Percentiles rank a stretch among this genome's conserved stretches.
Conservation (phyloP, 1,139 yeast genomes). For the Hemisphaericaspora xylofermentans region DNA sequence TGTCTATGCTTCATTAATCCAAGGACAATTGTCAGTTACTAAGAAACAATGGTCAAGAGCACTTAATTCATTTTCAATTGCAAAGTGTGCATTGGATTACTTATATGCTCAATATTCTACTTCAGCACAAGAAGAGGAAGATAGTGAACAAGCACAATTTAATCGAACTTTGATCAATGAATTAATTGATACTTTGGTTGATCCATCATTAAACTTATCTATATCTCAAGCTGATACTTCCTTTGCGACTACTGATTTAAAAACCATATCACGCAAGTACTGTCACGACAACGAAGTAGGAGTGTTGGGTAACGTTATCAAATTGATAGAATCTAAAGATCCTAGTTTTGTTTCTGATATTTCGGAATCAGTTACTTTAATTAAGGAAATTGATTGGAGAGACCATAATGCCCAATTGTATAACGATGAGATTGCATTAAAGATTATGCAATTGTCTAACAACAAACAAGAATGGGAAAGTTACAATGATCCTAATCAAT, state of each 20-base stretch:
- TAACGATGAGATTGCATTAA: conserved; percentile 72
- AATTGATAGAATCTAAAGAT: conserved; percentile 41
- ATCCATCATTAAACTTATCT: conserved; percentile 66
- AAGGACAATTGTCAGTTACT: conserved; percentile 59
- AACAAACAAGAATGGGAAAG: conserved; percentile 26
- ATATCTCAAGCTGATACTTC: conserved; percentile 40
- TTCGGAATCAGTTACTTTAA: conserved; percentile 26
- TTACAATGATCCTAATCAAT: conserved; percentile 25
- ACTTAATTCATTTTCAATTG: conserved; percentile 53
- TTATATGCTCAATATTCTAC: conserved; percentile 25
- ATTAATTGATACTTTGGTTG: conserved; percentile 58
- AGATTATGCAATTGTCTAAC: conserved; percentile 45
- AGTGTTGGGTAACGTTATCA: conserved; percentile 36
- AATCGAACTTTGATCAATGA: conserved; percentile 53
- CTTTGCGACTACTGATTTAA: conserved; percentile 41
- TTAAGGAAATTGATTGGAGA: conserved; percentile 62
- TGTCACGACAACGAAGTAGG: conserved; percentile 35
- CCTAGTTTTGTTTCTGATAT: conserved; percentile 40
- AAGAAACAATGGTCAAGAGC: conserved; percentile 60
- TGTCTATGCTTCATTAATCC: conserved; percentile 57
- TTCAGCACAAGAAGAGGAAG: conserved; percentile 11
- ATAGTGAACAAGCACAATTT: conserved; percentile 21
- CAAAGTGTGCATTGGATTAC: conserved; percentile 60
- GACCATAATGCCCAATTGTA: conserved; percentile 64
- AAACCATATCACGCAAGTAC: conserved; percentile 46